These are phyloP conservation scores for Entomortierella chlamydospora DNA, from an alignment of 192 early-diverging fungal genomes.

Conservation along the genomic window DNA sequence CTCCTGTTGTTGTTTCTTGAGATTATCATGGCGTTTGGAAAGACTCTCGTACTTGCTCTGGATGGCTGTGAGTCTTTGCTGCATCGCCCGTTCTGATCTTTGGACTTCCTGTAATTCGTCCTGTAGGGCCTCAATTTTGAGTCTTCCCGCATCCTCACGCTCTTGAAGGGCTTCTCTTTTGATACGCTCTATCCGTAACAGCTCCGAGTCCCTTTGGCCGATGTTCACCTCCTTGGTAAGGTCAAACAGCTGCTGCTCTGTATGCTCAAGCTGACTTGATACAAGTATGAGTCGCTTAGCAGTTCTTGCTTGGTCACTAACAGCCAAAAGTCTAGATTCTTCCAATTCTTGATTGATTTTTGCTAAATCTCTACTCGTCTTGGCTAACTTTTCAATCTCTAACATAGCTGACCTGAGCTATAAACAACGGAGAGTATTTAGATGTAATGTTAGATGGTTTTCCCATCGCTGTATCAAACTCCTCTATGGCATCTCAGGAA, in stretches of 20 bases:
- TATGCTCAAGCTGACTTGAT: slow-evolving; percentile 43
- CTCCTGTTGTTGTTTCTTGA: slow-evolving; percentile 46
- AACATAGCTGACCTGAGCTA: slow-evolving; percentile 40
- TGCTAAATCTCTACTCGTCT: slow-evolving; percentile 41
- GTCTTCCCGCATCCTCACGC: slow-evolving; percentile 30
- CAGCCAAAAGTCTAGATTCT: slow-evolving; percentile 27
- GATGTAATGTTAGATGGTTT: background rate
- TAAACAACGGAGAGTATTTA: background rate
- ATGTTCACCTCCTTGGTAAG: slow-evolving; percentile 33
- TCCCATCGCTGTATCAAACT: background rate
- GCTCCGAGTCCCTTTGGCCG: slow-evolving; percentile 34
- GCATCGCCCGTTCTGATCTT: slow-evolving; percentile 28
- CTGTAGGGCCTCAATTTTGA: slow-evolving; percentile 35
- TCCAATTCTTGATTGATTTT: slow-evolving; percentile 44
- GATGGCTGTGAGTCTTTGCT: slow-evolving; percentile 20
- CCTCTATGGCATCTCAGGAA: too few relatives aligned
- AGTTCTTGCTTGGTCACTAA: slow-evolving; percentile 46
- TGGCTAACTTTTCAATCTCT: slow-evolving; percentile 44
- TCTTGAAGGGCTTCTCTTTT: slow-evolving; percentile 34
- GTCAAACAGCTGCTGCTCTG: slow-evolving; percentile 40
- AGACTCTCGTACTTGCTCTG: slow-evolving; percentile 46
- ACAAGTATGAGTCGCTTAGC: slow-evolving; percentile 44
- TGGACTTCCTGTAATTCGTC: slow-evolving; percentile 45
- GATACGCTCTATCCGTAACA: slow-evolving; percentile 41
- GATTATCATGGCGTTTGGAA: slow-evolving; percentile 40